These are phyloP conservation scores for Eucalyptus shirleyi DNA, from an alignment of 345 rosid genomes.

Conservation along the genomic window DNA sequence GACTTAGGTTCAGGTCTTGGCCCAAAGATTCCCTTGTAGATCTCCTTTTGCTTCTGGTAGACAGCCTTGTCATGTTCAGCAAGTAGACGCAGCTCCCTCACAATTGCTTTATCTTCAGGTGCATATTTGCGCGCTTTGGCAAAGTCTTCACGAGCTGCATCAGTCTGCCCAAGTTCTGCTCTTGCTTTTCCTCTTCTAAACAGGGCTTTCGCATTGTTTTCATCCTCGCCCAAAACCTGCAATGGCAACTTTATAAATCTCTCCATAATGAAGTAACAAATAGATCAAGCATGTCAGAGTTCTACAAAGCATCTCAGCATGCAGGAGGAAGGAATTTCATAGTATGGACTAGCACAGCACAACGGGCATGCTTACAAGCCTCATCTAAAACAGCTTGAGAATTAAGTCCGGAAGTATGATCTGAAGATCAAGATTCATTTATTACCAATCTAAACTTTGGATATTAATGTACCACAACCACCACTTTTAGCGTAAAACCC, in stretches of 20 bases:
- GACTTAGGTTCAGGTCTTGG: slow-evolving; percentile 41
- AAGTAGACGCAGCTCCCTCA: slow-evolving; percentile 54
- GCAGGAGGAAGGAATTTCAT: not conserved
- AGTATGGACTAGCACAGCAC: not conserved
- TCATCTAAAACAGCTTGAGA: not conserved
- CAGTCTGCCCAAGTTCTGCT: slow-evolving; percentile 89
- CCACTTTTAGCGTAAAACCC: not conserved
- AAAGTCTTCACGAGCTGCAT: slow-evolving; percentile 84
- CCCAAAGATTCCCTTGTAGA: slow-evolving; percentile 74
- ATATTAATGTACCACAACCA: not conserved
- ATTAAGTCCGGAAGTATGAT: not conserved
- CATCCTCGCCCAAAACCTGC: slow-evolving; percentile 86
- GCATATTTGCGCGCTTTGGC: slow-evolving; percentile 68
- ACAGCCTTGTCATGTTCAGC: slow-evolving; percentile 78
- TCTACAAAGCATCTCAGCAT: not conserved
- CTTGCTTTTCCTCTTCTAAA: slow-evolving; percentile 90
- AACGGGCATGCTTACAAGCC: not conserved
- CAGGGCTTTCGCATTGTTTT: slow-evolving; percentile 76
- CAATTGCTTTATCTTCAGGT: slow-evolving; percentile 77
- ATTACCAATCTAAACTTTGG: not conserved
- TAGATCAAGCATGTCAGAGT: not conserved
- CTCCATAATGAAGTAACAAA: not conserved
- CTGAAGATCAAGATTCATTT: not conserved
- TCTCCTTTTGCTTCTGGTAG: slow-evolving; percentile 74
- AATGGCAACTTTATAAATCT: not conserved